Conservation (phyloP, 306 rosid genomes). For the Sophora flavescens region DNA sequence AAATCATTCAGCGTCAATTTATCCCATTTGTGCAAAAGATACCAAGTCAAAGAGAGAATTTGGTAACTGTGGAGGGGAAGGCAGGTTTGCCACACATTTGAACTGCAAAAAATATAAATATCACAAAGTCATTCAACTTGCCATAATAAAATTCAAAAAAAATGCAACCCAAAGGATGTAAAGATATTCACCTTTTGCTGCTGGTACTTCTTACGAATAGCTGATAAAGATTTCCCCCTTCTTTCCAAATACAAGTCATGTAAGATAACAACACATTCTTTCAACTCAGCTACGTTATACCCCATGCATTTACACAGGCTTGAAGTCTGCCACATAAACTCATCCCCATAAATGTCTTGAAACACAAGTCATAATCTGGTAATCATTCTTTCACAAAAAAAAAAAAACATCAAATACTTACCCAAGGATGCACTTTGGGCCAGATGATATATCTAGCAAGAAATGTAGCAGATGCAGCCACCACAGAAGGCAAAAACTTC, state of each 20-base stretch:
- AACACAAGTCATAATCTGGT: neutral
- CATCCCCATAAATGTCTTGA: slow-evolving; percentile 16
- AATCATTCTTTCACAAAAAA: neutral
- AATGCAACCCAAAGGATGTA: neutral
- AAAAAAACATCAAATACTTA: slow-evolving; percentile 42
- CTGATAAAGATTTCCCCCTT: slow-evolving; percentile 63
- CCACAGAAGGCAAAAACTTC: slow-evolving; percentile 75
- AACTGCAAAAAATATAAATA: slow-evolving; percentile 61
- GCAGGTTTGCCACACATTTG: slow-evolving; percentile 66
- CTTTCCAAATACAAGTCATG: slow-evolving; percentile 75
- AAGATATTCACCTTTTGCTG: slow-evolving; percentile 67
- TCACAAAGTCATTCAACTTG: slow-evolving; percentile 7
- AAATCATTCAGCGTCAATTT: neutral
- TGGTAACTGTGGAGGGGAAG: slow-evolving; percentile 75
- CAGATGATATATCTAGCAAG: slow-evolving; percentile 67
- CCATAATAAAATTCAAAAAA: neutral
- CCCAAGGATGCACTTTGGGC: slow-evolving; percentile 81
- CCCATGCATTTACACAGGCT: slow-evolving; percentile 56
- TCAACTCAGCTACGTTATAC: slow-evolving; percentile 62
- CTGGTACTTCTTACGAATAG: slow-evolving; percentile 75
- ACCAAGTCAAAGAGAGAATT: slow-evolving; percentile 46
- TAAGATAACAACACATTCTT: slow-evolving; percentile 64
- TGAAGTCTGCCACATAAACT: slow-evolving; percentile 50
- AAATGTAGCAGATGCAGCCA: slow-evolving; percentile 75
- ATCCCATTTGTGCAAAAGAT: slow-evolving; percentile 1